Conservation (phyloP, 106 monocot species). For the Allium sativum region DNA sequence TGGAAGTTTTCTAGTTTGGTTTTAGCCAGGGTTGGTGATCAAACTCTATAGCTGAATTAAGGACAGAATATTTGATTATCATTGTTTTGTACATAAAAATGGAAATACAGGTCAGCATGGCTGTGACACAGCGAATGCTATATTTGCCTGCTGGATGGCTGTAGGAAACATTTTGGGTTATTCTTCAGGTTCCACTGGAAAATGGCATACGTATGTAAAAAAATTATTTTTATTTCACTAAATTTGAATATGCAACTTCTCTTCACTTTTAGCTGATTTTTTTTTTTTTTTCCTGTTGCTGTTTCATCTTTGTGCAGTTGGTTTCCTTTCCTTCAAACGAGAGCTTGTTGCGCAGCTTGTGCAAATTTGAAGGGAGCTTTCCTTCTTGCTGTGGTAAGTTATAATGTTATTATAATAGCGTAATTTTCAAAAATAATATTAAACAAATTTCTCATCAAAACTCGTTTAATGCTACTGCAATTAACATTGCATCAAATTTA, state of each 20-base stretch:
- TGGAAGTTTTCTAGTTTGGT: background rate
- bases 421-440: background rate
- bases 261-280: too few species aligned
- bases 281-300: background rate
- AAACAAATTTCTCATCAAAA: background rate
- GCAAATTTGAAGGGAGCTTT: background rate
- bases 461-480: background rate
- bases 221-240: background rate
- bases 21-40: background rate
- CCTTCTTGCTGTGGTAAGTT: background rate
- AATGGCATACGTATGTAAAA: slow-evolving; percentile 68
- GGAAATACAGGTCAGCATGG: slow-evolving; percentile 40
- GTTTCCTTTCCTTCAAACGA: background rate
- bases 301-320: background rate
- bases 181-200: slow-evolving; percentile 73
- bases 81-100: too few species aligned
- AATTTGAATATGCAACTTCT: too few species aligned
- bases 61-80: too few species aligned
- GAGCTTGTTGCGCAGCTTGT: background rate
- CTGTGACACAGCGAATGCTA: slow-evolving; percentile 63
- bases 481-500: background rate
- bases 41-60: too few species aligned
- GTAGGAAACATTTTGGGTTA: slow-evolving; percentile 94
- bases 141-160: slow-evolving; percentile 98
- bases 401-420: background rate